A percentile compares a stretch with the other conserved stretches of the same genome.
Evolutionary conservation across 2,329 filamentous ascomycete genomes (phyloP).

Genomic region (Eurotiales sp.): DNA sequence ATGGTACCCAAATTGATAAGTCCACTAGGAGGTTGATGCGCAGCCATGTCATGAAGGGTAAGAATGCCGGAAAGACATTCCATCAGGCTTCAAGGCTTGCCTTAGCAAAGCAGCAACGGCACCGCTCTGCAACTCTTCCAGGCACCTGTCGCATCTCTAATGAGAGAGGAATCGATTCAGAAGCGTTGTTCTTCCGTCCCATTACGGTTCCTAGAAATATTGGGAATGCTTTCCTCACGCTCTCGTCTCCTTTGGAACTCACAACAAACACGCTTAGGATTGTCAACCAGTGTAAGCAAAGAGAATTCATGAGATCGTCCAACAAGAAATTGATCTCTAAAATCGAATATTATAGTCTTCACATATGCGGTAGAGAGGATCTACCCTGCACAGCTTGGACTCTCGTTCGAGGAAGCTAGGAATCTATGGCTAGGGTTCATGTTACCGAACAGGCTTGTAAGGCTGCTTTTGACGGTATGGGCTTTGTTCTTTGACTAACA

Average conservation of each 20-base stretch:
- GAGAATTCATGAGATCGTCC: too few species aligned
- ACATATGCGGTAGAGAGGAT: conserved; percentile 3
- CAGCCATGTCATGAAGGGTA: conserved; percentile 13
- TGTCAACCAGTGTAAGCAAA: conserved; percentile 7
- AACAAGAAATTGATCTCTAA: neutral
- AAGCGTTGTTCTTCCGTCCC: neutral
- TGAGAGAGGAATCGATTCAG: too few species aligned
- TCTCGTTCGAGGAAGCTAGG: conserved; percentile 9
- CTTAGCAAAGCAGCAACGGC: too few species aligned
- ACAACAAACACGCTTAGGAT: neutral
- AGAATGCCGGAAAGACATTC: conserved; percentile 12
- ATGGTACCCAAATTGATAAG: neutral
- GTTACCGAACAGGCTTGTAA: conserved; percentile 9
- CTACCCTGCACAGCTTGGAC: conserved; percentile 6
- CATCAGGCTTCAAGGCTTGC: conserved; percentile 8
- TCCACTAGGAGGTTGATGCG: conserved; percentile 2
- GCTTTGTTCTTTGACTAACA: too few species aligned
- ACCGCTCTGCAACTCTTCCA: too few species aligned
- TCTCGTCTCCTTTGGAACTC: conserved; percentile 5
- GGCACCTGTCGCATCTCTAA: too few species aligned
- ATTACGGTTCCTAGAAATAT: neutral
- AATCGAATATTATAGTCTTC: neutral
- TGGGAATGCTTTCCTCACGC: conserved; percentile 4
- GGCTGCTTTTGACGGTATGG: too few species aligned
- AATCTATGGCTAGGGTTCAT: conserved; percentile 6